These are phyloP conservation scores for Aspergillus jensenii DNA, from an alignment of 2,329 filamentous ascomycete species.

Conservation along the genomic window DNA sequence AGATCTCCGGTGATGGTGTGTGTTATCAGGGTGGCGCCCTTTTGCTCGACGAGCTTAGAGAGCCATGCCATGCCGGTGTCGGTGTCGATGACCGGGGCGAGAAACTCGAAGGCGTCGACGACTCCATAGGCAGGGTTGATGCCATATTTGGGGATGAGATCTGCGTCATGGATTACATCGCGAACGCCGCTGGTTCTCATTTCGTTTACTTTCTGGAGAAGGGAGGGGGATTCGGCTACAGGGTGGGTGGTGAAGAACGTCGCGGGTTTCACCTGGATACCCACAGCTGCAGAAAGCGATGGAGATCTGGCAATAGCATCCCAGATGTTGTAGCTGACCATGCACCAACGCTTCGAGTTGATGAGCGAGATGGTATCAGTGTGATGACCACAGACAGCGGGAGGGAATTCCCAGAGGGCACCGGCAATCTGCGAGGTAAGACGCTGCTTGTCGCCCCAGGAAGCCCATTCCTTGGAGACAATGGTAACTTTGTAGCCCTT, in stretches of 20 bases:
- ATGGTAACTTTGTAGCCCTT: constrained; percentile 48
- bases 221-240: not conserved
- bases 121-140: constrained; percentile 33
- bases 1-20: not conserved
- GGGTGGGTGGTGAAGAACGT: not conserved
- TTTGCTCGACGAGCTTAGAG: not conserved
- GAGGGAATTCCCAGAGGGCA: constrained; percentile 49
- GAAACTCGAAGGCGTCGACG: constrained; percentile 45
- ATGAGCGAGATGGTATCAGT: constrained; percentile 2
- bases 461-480: constrained; percentile 45
- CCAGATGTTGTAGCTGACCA: constrained; percentile 5
- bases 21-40: constrained; percentile 1
- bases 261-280: constrained; percentile 3
- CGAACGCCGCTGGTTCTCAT: not conserved
- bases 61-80: constrained; percentile 27
- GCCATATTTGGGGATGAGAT: not conserved
- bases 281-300: not conserved
- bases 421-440: constrained; percentile 50
- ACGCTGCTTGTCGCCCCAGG: constrained; percentile 32
- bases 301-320: not conserved
- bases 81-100: constrained; percentile 50
- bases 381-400: constrained; percentile 47
- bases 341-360: constrained; percentile 11
- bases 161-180: constrained; percentile 1
- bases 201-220: not conserved